phyloP scores from a whole-genome alignment of 2,329 filamentous ascomycete genomes.

The Cladophialophora exuberans region DNA sequence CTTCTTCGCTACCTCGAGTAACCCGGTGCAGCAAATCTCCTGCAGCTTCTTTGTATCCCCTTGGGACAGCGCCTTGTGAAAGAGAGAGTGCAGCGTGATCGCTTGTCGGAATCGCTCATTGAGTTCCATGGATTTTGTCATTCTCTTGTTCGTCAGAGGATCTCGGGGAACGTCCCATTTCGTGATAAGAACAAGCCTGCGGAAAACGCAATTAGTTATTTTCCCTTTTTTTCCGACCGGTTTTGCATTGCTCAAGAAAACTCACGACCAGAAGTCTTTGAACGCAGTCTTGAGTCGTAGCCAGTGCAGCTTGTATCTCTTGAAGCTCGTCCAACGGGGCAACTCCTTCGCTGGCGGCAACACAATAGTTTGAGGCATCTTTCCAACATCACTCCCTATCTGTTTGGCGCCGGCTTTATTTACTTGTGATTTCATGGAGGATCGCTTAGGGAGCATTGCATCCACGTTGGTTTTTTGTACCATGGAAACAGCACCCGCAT shows the following conservation, averaged over 20 bases:
- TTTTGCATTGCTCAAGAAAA: neutral
- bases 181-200: conserved; percentile 27
- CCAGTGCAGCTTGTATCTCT: conserved; percentile 16
- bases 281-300: conserved; percentile 17
- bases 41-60: conserved; percentile 42
- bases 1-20: conserved; percentile 39
- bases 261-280: conserved; percentile 19
- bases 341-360: conserved; percentile 17
- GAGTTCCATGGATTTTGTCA: conserved; percentile 18
- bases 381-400: conserved; percentile 24
- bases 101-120: conserved; percentile 51
- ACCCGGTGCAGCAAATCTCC: conserved; percentile 44
- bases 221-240: neutral
- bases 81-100: no score
- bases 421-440: conserved; percentile 19
- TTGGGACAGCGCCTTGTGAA: conserved; percentile 51
- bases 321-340: conserved; percentile 14
- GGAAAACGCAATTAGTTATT: neutral
- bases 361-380: conserved; percentile 23
- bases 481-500: conserved; percentile 8
- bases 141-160: conserved; percentile 22
- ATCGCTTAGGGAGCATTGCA: conserved; percentile 7
- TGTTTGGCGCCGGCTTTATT: conserved; percentile 11
- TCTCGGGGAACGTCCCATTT: conserved; percentile 19
- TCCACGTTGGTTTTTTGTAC: neutral